Evolutionary conservation across 768 basidiomycete genomes (phyloP).

Genomic region (Lepiota brunneoincarnata): DNA sequence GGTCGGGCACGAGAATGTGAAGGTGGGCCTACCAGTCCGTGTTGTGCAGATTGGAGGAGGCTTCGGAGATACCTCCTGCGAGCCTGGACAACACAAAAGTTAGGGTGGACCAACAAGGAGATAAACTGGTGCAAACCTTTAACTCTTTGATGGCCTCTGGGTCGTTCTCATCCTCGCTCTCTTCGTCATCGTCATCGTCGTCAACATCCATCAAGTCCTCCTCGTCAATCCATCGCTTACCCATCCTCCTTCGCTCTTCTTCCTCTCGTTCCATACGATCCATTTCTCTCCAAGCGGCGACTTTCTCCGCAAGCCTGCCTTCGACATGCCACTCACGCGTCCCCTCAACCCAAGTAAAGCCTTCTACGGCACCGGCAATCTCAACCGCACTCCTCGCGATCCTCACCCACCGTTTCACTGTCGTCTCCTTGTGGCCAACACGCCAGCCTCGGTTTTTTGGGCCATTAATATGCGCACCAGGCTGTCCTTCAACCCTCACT

Average conservation of each 20-base stretch:
- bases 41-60: slow-evolving; percentile 53
- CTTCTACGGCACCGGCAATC: slow-evolving; percentile 68
- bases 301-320: slow-evolving; percentile 66
- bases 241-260: slow-evolving; percentile 63
- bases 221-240: slow-evolving; percentile 63
- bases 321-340: slow-evolving; percentile 62
- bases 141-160: slow-evolving; percentile 73
- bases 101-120: slow-evolving; percentile 13
- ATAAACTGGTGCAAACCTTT: slow-evolving; percentile 50
- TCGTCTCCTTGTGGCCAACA: slow-evolving; percentile 8
- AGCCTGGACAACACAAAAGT: slow-evolving; percentile 41
- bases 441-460: slow-evolving; percentile 7
- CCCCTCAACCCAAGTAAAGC: slow-evolving; percentile 65
- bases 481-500: neutral
- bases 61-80: slow-evolving; percentile 72
- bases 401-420: slow-evolving; percentile 67
- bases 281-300: slow-evolving; percentile 66
- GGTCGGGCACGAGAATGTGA: slow-evolving; percentile 25
- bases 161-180: slow-evolving; percentile 59
- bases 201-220: slow-evolving; percentile 65
- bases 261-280: slow-evolving; percentile 63
- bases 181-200: slow-evolving; percentile 49
- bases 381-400: slow-evolving; percentile 67
- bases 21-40: slow-evolving; percentile 22
- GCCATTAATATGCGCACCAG: neutral